A percentile compares a stretch with the other conserved stretches of the same genome.
phyloP scores from a whole-genome alignment of 768 basidiomycete genomes.

The Boletus rubescentipes region DNA sequence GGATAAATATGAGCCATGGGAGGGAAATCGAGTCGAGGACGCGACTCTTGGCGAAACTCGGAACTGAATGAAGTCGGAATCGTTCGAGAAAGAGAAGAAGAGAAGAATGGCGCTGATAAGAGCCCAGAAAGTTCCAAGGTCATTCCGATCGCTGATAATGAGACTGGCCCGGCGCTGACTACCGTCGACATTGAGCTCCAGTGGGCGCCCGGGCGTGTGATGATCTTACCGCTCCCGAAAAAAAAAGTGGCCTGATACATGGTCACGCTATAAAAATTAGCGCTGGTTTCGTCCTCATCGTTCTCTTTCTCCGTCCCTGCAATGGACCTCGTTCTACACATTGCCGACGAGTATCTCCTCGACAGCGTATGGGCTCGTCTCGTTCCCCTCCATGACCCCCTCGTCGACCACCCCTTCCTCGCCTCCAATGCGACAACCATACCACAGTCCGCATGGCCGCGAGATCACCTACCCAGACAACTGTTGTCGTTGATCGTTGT shows the following conservation, averaged over 20 bases:
- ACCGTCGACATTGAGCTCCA: background rate
- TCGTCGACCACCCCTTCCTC: constrained; percentile 37
- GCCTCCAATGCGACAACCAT: constrained; percentile 40
- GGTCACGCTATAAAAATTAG: constrained; percentile 22
- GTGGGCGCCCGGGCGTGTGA: no score
- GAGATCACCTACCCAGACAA: constrained; percentile 81
- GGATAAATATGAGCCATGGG: background rate
- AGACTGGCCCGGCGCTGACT: background rate
- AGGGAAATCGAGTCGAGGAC: background rate
- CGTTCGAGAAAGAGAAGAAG: constrained; percentile 16
- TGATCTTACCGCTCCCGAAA: constrained; percentile 18
- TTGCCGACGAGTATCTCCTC: constrained; percentile 69
- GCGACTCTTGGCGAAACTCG: constrained; percentile 13
- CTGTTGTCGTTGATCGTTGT: constrained; percentile 65
- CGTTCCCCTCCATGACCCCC: constrained; percentile 54
- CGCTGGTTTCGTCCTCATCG: background rate
- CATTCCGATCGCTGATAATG: constrained; percentile 10
- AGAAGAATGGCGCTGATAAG: constrained; percentile 14
- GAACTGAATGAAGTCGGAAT: constrained; percentile 6
- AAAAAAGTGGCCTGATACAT: constrained; percentile 37
- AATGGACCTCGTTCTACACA: constrained; percentile 80
- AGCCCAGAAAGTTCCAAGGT: constrained; percentile 15
- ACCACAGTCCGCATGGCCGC: constrained; percentile 74
- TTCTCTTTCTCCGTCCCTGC: background rate
- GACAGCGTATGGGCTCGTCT: constrained; percentile 79